phyloP scores from a whole-genome alignment of 1,284 basidiomycete species.

The Tylopilus sp. region DNA sequence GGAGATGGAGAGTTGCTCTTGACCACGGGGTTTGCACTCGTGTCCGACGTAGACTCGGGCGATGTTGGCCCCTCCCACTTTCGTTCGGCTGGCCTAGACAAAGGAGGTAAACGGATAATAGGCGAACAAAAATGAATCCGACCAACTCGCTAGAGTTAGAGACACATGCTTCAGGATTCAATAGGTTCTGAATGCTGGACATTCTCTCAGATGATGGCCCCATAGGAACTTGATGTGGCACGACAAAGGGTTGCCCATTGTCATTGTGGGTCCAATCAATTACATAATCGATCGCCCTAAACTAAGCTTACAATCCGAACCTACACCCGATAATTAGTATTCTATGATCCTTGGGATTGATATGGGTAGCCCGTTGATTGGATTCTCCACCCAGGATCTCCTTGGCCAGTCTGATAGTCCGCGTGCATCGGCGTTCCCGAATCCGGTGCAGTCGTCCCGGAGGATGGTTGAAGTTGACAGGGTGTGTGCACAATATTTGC shows the following conservation, averaged over 20 bases:
- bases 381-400: conserved; percentile 21
- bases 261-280: conserved; percentile 35
- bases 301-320: not conserved
- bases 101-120: conserved; percentile 18
- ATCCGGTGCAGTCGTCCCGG: conserved; percentile 2
- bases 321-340: conserved; percentile 24
- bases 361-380: conserved; percentile 19
- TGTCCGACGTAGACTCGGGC: conserved; percentile 26
- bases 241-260: conserved; percentile 7
- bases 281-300: conserved; percentile 22
- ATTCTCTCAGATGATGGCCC: conserved; percentile 34
- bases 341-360: conserved; percentile 17
- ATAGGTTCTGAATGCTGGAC: conserved; percentile 50
- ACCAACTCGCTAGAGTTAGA: conserved; percentile 40
- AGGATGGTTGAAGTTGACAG: conserved; percentile 14
- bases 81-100: conserved; percentile 23
- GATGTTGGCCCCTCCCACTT: conserved; percentile 19
- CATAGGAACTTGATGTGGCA: conserved; percentile 1
- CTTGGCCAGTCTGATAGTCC: conserved; percentile 16
- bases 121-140: conserved; percentile 7
- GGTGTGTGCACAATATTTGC: conserved; percentile 14
- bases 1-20: conserved; percentile 5
- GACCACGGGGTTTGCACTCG: conserved; percentile 14
- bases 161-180: conserved; percentile 48
- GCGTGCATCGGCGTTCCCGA: conserved; percentile 10